Evolutionary conservation across 1,284 basidiomycete genomes (phyloP).

Genomic region (Ustilago hordei): DNA sequence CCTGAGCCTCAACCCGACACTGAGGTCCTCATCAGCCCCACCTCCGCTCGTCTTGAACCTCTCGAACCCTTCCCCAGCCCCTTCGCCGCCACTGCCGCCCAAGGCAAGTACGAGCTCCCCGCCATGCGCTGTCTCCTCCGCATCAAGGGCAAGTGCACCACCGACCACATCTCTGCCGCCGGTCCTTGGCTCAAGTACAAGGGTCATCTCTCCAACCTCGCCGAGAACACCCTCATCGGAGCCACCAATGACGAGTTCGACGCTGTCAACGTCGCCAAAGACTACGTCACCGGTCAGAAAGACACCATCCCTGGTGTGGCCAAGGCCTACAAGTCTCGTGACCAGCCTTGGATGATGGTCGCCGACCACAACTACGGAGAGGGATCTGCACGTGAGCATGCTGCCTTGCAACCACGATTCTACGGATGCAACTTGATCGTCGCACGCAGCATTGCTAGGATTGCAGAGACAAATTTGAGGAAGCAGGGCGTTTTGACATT

Average conservation of each 20-base stretch:
- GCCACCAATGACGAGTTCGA: conserved; percentile 70
- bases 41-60: conserved; percentile 78
- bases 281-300: conserved; percentile 50
- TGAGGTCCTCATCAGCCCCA: conserved; percentile 76
- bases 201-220: conserved; percentile 92
- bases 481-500: conserved; percentile 69
- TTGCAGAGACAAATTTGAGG: conserved; percentile 75
- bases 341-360: conserved; percentile 84
- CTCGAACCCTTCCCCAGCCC: conserved; percentile 87
- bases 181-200: conserved; percentile 93
- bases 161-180: conserved; percentile 75
- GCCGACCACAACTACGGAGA: conserved; percentile 92
- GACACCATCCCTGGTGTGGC: conserved; percentile 67
- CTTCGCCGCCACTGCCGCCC: conserved; percentile 73
- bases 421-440: conserved; percentile 76
- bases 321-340: conserved; percentile 63
- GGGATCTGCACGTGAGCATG: conserved; percentile 97
- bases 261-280: conserved; percentile 71
- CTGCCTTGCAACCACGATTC: conserved; percentile 94
- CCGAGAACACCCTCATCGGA: conserved; percentile 83
- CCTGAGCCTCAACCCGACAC: conserved; percentile 79
- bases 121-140: conserved; percentile 80
- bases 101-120: conserved; percentile 79
- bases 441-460: conserved; percentile 75
- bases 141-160: conserved; percentile 96